These are phyloP conservation scores for Hysterium pulicare DNA, from an alignment of 2,329 filamentous ascomycete genomes.

Conservation along the genomic window DNA sequence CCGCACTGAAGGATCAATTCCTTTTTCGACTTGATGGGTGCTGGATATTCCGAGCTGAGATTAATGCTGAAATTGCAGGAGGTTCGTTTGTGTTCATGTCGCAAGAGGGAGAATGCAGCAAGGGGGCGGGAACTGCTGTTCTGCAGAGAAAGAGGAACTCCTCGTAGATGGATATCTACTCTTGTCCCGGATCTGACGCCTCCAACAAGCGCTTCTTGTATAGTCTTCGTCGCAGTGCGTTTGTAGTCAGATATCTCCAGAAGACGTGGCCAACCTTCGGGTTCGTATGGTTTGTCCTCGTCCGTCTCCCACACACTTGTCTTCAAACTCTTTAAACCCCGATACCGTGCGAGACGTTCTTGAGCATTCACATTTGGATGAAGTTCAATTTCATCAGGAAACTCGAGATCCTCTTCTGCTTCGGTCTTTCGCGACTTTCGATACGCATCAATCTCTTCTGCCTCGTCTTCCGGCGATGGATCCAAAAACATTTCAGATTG, in stretches of 20 bases:
- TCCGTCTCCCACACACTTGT: conserved; percentile 85
- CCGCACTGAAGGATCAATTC: conserved; percentile 90
- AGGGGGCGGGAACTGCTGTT: conserved; percentile 57
- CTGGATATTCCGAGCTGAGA: conserved; percentile 70
- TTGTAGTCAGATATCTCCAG: conserved; percentile 89
- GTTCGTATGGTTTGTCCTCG: conserved; percentile 82
- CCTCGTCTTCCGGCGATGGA: conserved; percentile 76
- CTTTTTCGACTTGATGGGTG: conserved; percentile 84
- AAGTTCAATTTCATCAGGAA: conserved; percentile 95
- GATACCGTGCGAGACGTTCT: conserved; percentile 80
- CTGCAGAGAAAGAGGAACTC: conserved; percentile 55
- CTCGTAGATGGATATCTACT: conserved; percentile 72
- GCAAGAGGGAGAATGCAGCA: conserved; percentile 78
- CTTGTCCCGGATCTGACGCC: conserved; percentile 81
- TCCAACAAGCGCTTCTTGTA: conserved; percentile 82
- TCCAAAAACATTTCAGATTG: conserved; percentile 90
- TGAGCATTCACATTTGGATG: conserved; percentile 81
- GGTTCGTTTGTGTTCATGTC: conserved; percentile 93
- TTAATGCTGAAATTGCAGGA: conserved; percentile 82
- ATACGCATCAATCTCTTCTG: conserved; percentile 76
- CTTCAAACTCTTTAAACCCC: conserved; percentile 86
- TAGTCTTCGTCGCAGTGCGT: conserved; percentile 69
- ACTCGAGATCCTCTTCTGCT: conserved; percentile 86
- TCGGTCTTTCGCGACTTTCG: conserved; percentile 74
- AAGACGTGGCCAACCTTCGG: conserved; percentile 82